Conservation (phyloP, 2,329 filamentous ascomycete genomes). For the Colletotrichum higginsianum region DNA sequence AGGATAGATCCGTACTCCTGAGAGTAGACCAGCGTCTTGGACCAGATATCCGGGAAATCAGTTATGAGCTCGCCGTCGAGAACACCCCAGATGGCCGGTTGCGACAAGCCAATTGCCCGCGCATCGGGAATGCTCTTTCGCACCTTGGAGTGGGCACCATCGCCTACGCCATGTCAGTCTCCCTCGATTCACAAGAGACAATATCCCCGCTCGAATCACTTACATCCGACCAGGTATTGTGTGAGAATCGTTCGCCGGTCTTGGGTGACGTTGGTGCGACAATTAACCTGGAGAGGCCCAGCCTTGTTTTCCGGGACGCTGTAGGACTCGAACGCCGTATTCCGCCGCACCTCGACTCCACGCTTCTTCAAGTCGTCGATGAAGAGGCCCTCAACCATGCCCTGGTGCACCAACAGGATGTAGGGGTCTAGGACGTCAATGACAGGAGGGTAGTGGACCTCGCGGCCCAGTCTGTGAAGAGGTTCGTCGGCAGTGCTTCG, state of each 20-base stretch:
- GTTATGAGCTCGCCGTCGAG: constrained; percentile 80
- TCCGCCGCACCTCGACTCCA: constrained; percentile 74
- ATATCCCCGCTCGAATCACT: constrained; percentile 42
- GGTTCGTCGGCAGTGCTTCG: constrained; percentile 65
- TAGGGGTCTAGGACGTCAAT: constrained; percentile 72
- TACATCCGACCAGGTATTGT: constrained; percentile 78
- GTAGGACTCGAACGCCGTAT: constrained; percentile 74
- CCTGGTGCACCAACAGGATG: constrained; percentile 77
- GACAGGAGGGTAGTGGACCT: constrained; percentile 77
- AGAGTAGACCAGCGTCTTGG: constrained; percentile 78
- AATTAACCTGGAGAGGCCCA: constrained; percentile 65
- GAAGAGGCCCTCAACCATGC: constrained; percentile 81
- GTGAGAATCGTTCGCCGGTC: constrained; percentile 67
- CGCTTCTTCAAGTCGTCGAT: constrained; percentile 78
- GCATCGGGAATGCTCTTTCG: constrained; percentile 73
- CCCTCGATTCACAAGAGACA: not conserved
- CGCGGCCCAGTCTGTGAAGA: constrained; percentile 73
- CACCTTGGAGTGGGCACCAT: constrained; percentile 81
- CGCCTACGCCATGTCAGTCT: constrained; percentile 57
- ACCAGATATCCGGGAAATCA: constrained; percentile 83
- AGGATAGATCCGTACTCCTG: constrained; percentile 78
- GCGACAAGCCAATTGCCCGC: constrained; percentile 70
- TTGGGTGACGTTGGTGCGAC: constrained; percentile 66
- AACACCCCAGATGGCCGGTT: constrained; percentile 76
- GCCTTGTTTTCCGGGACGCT: constrained; percentile 60